phyloP scores from a whole-genome alignment of 257 asterid species.

The Solanum clarkiae region DNA sequence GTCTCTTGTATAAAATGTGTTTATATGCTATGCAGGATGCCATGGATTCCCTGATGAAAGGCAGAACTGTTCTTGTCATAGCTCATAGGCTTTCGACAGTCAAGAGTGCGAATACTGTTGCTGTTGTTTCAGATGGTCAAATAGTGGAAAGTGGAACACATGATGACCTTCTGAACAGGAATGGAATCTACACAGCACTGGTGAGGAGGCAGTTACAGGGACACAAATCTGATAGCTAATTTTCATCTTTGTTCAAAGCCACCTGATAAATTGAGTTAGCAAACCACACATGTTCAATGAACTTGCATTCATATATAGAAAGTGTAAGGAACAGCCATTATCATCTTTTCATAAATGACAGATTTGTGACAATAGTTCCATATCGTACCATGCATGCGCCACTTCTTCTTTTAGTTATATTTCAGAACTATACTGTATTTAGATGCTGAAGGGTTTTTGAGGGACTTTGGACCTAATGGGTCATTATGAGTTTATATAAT shows the following conservation, averaged over 20 bases:
- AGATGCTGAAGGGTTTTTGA: no score
- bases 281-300: neutral
- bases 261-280: neutral
- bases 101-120: slow-evolving; percentile 71
- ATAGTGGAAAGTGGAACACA: slow-evolving; percentile 74
- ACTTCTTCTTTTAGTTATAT: neutral
- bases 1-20: neutral
- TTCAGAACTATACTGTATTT: neutral
- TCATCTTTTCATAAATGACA: neutral
- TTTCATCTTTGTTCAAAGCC: neutral
- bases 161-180: slow-evolving; percentile 43
- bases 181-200: slow-evolving; percentile 62
- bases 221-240: slow-evolving; percentile 21
- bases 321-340: neutral
- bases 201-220: slow-evolving; percentile 73
- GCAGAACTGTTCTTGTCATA: slow-evolving; percentile 76
- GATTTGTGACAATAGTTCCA: neutral
- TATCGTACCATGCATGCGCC: neutral
- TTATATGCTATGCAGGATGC: slow-evolving; percentile 41
- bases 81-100: slow-evolving; percentile 90
- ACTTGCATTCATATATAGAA: neutral
- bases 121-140: slow-evolving; percentile 72
- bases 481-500: neutral
- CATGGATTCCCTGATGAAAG: slow-evolving; percentile 82
- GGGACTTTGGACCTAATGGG: no score